Percentiles rank a stretch among this genome's conserved stretches.
Conservation (phyloP, 106 monocot species). For the Platanthera guangdongensis region DNA sequence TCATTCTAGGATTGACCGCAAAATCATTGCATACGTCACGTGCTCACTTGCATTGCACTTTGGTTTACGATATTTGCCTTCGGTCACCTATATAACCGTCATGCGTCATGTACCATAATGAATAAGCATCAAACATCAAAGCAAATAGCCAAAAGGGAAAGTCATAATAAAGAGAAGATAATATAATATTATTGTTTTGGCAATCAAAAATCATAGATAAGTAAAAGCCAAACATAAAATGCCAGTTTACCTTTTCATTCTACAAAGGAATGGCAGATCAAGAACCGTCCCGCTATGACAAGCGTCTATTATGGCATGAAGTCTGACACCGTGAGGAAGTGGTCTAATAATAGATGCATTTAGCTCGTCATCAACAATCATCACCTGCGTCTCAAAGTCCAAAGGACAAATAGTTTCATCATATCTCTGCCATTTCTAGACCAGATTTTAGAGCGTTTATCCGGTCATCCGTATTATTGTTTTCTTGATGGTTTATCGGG, state of each 20-base stretch:
- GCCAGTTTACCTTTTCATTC: conserved; percentile 65
- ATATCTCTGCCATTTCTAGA: too few relatives aligned
- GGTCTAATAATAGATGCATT: conserved; percentile 82
- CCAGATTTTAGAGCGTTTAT: too few relatives aligned
- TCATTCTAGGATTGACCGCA: too few relatives aligned
- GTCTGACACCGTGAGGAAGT: conserved; percentile 75
- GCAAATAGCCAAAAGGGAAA: not conserved
- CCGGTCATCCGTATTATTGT: too few relatives aligned
- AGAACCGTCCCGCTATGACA: conserved; percentile 89
- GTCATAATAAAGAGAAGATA: not conserved
- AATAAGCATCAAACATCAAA: not conserved
- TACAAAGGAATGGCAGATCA: conserved; percentile 84
- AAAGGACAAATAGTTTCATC: conserved; percentile 89
- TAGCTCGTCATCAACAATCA: conserved; percentile 96
- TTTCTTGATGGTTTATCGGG: too few relatives aligned
- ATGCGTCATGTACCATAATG: not conserved
- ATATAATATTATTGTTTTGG: not conserved
- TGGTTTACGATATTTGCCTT: too few relatives aligned
- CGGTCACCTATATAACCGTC: too few relatives aligned
- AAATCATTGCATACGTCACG: too few relatives aligned
- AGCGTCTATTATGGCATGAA: conserved; percentile 93
- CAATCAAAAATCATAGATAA: not conserved
- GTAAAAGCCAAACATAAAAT: not conserved
- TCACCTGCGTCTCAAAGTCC: conserved; percentile 82
- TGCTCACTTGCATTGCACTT: too few relatives aligned